Evolutionary conservation across 192 early-diverging fungal genomes (phyloP).

Genomic region (Paraglomus brasilianum): DNA sequence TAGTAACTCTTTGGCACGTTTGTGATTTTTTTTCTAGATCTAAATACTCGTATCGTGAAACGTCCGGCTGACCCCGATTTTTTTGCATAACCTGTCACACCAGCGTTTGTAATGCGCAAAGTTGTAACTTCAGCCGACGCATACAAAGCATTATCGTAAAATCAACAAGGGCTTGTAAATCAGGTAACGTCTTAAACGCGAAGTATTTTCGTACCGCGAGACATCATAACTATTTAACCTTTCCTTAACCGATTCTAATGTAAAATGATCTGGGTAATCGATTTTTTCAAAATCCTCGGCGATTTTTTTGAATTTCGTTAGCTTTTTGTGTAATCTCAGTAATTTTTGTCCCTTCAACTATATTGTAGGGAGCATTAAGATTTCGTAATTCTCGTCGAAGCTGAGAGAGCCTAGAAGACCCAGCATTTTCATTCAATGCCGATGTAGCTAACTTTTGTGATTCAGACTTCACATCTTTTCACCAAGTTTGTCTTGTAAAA

Average conservation of each 20-base stretch:
- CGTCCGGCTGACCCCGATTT: not conserved
- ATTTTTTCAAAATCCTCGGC: not conserved
- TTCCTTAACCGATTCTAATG: conserved; percentile 29
- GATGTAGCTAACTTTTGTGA: conserved; percentile 6
- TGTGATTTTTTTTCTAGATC: conserved; percentile 8
- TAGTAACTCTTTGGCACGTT: not conserved
- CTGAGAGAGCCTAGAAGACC: not conserved
- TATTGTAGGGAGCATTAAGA: conserved; percentile 4
- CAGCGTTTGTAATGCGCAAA: conserved; percentile 8
- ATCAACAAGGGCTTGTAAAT: conserved; percentile 13
- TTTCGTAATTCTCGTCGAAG: conserved; percentile 15
- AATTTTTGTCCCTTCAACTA: conserved; percentile 8
- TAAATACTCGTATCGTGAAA: not conserved
- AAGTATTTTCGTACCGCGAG: too few relatives aligned
- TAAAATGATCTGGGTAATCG: conserved; percentile 19
- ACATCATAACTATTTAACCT: conserved; percentile 19
- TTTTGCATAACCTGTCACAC: conserved; percentile 6
- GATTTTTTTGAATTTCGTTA: conserved; percentile 3
- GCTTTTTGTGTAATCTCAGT: not conserved
- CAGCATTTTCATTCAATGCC: conserved; percentile 4
- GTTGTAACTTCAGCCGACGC: conserved; percentile 13
- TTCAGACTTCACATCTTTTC: conserved; percentile 12
- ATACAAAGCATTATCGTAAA: conserved; percentile 30
- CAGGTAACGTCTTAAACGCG: not conserved
- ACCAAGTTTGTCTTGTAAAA: conserved; percentile 7